These are phyloP conservation scores for Penicillium frequentans DNA, from an alignment of 2,329 filamentous ascomycete genomes.

Conservation along the genomic window DNA sequence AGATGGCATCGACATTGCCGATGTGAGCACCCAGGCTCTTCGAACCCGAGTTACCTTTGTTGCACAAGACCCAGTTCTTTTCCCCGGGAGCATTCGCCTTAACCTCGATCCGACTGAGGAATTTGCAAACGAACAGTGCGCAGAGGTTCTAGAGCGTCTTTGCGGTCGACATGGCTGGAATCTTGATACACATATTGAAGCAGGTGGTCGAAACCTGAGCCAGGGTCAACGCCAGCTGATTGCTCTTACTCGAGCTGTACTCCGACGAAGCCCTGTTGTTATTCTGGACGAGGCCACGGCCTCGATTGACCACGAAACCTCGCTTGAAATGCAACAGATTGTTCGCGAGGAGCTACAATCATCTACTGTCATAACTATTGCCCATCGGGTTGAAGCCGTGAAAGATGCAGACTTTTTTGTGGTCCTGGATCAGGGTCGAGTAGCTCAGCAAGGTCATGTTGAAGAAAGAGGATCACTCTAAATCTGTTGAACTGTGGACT, in stretches of 20 bases:
- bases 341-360: slow-evolving; percentile 36
- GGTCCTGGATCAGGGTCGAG: slow-evolving; percentile 53
- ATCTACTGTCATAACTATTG: slow-evolving; percentile 64
- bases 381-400: slow-evolving; percentile 64
- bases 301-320: slow-evolving; percentile 63
- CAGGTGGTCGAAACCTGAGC: slow-evolving; percentile 61
- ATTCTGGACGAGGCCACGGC: slow-evolving; percentile 68
- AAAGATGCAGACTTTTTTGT: slow-evolving; percentile 58
- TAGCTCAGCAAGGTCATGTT: slow-evolving; percentile 35
- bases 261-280: slow-evolving; percentile 61
- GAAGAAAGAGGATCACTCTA: background rate
- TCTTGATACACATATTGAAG: slow-evolving; percentile 57
- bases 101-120: slow-evolving; percentile 64
- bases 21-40: slow-evolving; percentile 59
- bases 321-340: slow-evolving; percentile 44
- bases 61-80: slow-evolving; percentile 66
- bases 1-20: slow-evolving; percentile 61
- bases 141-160: slow-evolving; percentile 54
- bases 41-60: slow-evolving; percentile 66
- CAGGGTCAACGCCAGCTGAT: slow-evolving; percentile 68
- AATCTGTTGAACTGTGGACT: too few species aligned
- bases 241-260: slow-evolving; percentile 62
- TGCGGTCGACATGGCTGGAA: slow-evolving; percentile 58
- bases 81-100: slow-evolving; percentile 60
- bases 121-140: slow-evolving; percentile 57